Base-by-base conservation (phyloP, 2,329 filamentous ascomycete genomes). In the Fusarium compactum region DNA sequence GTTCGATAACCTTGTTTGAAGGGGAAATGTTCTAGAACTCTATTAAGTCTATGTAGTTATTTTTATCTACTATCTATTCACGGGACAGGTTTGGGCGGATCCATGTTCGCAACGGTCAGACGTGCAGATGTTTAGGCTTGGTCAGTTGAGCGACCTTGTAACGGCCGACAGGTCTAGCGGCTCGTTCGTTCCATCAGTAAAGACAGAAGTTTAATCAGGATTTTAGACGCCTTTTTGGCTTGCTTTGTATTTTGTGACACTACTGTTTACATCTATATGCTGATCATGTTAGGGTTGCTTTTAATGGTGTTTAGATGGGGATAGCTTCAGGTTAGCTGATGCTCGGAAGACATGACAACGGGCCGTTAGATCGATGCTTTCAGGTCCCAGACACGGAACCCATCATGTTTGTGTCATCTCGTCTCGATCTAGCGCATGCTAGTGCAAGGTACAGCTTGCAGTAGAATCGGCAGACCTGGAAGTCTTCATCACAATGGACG, bases 401-500 rank as follows among this genome's bases (percentile, higher is more conserved):
- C 6, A 41, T 27, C 22, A 24, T 40, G 18, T 20, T 38, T n/a
- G 15, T n/a, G 9, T 25, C 32, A 52, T 52, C 32, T 18, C 22
- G 8, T n/a, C 5, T n/a, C 25, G 9, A 20, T 52, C 48, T 52
- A 52, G 25, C 30, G 30, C 32, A 40, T 52, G 5, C 48, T 52
- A 52, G 32, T 52, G 51, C 25, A 64, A 51, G 57, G 34, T 27
- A 46, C 48, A 50, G 45, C 43, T n/a, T 40, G 47, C 30, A 63
- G 40, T 16, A 43, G 34, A 63, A 43, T 54, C 29, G 45, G 50
- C 41, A 61, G 50, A 57, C 51, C 18, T 65, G 43, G 44, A 47
- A 51, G 51, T 46, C 27, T 54, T 54, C 46, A 58, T 52, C 55
- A 52, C 15, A 24, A 58, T 58, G 44, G 34, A 66, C 46, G 32